A percentile compares a stretch with the other conserved stretches of the same genome.
phyloP scores from a whole-genome alignment of 2,329 filamentous ascomycete genomes.

The Penicillium concentricum region DNA sequence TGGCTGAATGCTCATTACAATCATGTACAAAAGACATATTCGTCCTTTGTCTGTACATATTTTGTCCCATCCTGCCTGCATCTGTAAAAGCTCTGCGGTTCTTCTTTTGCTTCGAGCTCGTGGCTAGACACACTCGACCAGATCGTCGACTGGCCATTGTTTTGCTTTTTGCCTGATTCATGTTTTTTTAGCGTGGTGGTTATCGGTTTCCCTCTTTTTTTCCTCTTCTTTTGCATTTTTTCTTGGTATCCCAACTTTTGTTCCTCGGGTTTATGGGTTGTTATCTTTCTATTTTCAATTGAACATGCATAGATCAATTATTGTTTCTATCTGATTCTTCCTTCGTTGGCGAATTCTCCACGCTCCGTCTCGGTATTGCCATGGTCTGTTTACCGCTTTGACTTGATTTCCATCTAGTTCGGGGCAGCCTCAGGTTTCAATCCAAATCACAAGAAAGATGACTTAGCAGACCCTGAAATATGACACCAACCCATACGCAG shows the following conservation, averaged over 20 bases:
- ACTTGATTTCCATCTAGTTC: neutral
- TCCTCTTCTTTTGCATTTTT: conserved; percentile 5
- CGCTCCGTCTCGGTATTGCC: neutral
- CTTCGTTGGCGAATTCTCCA: no score
- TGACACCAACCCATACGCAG: neutral
- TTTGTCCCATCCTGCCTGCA: neutral
- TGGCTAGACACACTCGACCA: neutral
- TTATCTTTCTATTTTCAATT: neutral
- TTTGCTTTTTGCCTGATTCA: neutral
- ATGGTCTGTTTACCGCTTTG: neutral
- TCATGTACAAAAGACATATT: neutral
- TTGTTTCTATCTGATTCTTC: neutral
- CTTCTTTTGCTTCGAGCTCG: neutral
- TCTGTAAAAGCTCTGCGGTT: neutral
- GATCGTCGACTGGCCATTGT: neutral
- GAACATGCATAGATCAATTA: neutral
- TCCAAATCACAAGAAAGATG: neutral
- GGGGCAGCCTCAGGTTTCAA: neutral
- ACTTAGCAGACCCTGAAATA: neutral
- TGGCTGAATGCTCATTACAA: neutral
- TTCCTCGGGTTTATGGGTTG: neutral
- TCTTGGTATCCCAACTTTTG: neutral
- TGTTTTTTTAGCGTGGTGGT: conserved; percentile 23
- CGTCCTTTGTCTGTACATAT: neutral
- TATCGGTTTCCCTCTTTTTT: conserved; percentile 1